Evolutionary conservation across 225 moss, liverwort and hornwort genomes (phyloP).

Genomic region (Bryoerythrophyllum caledonicum): DNA sequence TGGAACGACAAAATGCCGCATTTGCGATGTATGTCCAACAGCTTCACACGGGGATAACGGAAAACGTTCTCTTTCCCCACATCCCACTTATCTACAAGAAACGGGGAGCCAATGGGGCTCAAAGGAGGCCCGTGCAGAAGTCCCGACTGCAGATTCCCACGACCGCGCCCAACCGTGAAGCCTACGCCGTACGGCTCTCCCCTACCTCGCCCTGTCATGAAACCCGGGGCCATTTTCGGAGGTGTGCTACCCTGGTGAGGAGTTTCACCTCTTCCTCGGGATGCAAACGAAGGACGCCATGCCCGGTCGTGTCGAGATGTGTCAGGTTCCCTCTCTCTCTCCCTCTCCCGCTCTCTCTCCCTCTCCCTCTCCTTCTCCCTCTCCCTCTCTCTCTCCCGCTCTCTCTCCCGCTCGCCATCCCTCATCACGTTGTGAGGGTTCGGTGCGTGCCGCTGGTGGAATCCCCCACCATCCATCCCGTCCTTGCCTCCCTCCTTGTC

Average conservation of each 20-base stretch:
- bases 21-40: slow-evolving; percentile 93
- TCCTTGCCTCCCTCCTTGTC: slow-evolving; percentile 69
- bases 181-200: slow-evolving; percentile 87
- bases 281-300: slow-evolving; percentile 74
- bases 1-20: slow-evolving; percentile 59
- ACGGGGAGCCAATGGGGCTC: slow-evolving; percentile 80
- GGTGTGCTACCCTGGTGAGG: slow-evolving; percentile 68
- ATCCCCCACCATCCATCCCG: slow-evolving; percentile 44
- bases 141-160: slow-evolving; percentile 83
- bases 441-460: slow-evolving; percentile 44
- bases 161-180: slow-evolving; percentile 90
- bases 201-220: slow-evolving; percentile 92
- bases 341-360: slow-evolving; percentile 33
- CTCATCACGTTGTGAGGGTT: slow-evolving; percentile 36
- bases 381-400: slow-evolving; percentile 41
- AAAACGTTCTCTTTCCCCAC: slow-evolving; percentile 61
- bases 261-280: slow-evolving; percentile 75
- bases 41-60: slow-evolving; percentile 88
- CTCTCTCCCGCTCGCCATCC: slow-evolving; percentile 45
- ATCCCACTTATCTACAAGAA: slow-evolving; percentile 83
- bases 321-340: slow-evolving; percentile 40
- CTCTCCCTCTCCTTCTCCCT: slow-evolving; percentile 31
- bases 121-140: slow-evolving; percentile 84
- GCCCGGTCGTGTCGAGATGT: slow-evolving; percentile 59
- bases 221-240: slow-evolving; percentile 82